Evolutionary conservation across 2,329 filamentous ascomycete species (phyloP).

Genomic region (Xylariales sp.): DNA sequence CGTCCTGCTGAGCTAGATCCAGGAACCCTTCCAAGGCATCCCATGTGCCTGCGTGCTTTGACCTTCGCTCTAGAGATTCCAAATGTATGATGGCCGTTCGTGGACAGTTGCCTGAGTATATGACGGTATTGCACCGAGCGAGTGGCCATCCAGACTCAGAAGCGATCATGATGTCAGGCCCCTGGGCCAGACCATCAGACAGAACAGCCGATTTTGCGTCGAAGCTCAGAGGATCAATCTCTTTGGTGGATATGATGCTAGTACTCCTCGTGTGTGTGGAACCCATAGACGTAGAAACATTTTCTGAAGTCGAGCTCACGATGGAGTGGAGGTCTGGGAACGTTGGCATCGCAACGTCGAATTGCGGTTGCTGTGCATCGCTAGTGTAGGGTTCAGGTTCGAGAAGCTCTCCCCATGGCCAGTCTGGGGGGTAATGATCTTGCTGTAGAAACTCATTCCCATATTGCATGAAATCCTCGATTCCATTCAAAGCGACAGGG

Average conservation of each 20-base stretch:
- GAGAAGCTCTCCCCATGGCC: neutral
- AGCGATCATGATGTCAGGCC: conserved; percentile 60
- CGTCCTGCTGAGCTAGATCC: conserved; percentile 53
- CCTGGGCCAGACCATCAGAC: conserved; percentile 52
- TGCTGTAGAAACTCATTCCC: neutral
- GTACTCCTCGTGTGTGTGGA: conserved; percentile 61
- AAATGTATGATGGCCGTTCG: conserved; percentile 64
- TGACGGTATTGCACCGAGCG: conserved; percentile 61
- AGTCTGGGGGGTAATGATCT: conserved; percentile 41
- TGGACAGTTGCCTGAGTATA: conserved; percentile 59
- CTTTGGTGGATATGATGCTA: conserved; percentile 58
- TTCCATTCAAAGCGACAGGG: conserved; percentile 49
- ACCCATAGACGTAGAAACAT: conserved; percentile 56
- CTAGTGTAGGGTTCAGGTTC: neutral
- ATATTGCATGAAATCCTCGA: neutral
- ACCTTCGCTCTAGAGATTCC: conserved; percentile 62
- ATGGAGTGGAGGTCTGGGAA: conserved; percentile 57
- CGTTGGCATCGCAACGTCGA: conserved; percentile 45
- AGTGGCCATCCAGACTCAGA: conserved; percentile 64
- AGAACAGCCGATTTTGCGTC: conserved; percentile 48
- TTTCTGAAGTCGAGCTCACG: conserved; percentile 57
- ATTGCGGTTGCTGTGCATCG: neutral
- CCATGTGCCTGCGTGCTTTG: conserved; percentile 62
- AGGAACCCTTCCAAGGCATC: conserved; percentile 57
- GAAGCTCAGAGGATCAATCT: conserved; percentile 51